Evolutionary conservation across 2,329 filamentous ascomycete genomes (phyloP).

Genomic region (Pseudogymnoascus sp.): DNA sequence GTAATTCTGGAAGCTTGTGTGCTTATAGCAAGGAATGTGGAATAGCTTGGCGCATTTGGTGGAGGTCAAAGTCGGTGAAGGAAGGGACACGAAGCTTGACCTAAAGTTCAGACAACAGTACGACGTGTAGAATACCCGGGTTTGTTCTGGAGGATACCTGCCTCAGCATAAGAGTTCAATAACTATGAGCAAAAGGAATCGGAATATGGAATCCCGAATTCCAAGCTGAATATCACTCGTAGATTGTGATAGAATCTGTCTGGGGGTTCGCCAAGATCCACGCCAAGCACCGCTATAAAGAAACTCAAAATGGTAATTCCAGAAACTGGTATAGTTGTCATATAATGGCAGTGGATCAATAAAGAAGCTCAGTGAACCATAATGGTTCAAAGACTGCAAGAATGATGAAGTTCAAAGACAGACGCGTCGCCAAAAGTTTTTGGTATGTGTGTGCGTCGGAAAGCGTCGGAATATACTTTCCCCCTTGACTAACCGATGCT

Average conservation of each 20-base stretch:
- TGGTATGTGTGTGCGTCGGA: not conserved
- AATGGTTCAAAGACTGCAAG: not conserved
- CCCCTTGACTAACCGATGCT: not conserved
- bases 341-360: not conserved
- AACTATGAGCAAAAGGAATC: not conserved
- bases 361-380: not conserved
- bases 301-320: not conserved
- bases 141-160: not conserved
- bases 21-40: not conserved
- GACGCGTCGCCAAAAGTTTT: not conserved
- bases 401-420: not conserved
- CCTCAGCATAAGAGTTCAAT: not conserved
- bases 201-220: not conserved
- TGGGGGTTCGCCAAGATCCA: not conserved
- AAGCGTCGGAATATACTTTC: constrained; percentile 1
- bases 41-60: not conserved
- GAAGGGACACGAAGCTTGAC: not conserved
- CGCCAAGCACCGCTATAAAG: not conserved
- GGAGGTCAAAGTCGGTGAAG: constrained; percentile 4
- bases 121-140: not conserved
- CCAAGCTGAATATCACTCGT: constrained; percentile 1
- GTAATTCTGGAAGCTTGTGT: not conserved
- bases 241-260: constrained; percentile 4
- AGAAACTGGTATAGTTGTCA: not conserved
- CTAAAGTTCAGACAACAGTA: not conserved